Base-by-base conservation (phyloP, 768 basidiomycete genomes). In the Antrodiella citrinella region DNA sequence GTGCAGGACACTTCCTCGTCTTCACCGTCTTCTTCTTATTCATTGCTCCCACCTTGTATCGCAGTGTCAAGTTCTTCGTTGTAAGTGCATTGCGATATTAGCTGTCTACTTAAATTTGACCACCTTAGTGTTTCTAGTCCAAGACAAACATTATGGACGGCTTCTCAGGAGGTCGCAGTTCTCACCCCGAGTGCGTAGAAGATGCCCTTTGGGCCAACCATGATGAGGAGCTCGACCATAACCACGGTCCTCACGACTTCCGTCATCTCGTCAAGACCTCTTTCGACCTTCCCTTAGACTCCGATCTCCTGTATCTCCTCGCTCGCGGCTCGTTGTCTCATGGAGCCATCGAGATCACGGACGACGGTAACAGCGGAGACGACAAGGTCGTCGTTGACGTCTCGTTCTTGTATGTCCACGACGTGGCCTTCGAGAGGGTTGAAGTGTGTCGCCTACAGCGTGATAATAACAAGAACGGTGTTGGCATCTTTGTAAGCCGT, bases 401-500 rank as follows among this genome's bases (percentile, higher is more conserved):
- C 12, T 55, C 54, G 1, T 63, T 62, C 22, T 52, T 64, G n/a
- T 72, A 68, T 44, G 40, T 61, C 25, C 39, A 47, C 23, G 39
- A 50, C 3, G 48, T 43, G 7, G 52, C 61, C 9, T 62, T 69
- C 2, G 54, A 59, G 4, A 55, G 57, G n/a, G 63, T 64, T 18
- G 54, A 60, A 3, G 56, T 71, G 13, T 71, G 68, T 49, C 52
- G 45, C n/a, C 57, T 73, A 1, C 52, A 53, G 26, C 62, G 57
- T 26, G 49, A 47, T 4, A 60, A 59, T 20, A 54, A 60, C 7
- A 52, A 61, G 35, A 51, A 65, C 30, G 72, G 70, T 18, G 55
- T 72, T 12, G 71, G 72, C 0, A 63, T 73, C 49, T 72, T 63
- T 39, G 73, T 70, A 48, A 51, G 69, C 60, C n/a, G n/a, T n/a